Conservation (phyloP, 345 rosid species). For the Eucalyptus curtisii region DNA sequence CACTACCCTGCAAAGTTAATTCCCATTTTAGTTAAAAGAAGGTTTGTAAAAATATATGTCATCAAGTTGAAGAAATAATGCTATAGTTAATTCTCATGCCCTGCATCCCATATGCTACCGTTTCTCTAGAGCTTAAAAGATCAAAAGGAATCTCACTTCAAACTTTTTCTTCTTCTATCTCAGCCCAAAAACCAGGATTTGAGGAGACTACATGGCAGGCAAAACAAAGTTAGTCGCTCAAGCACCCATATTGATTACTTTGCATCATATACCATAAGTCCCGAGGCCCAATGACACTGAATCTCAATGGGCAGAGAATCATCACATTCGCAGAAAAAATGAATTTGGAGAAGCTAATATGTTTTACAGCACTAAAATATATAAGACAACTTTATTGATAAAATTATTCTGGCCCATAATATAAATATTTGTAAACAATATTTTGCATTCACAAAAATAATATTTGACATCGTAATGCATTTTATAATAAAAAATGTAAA, state of each 20-base stretch:
- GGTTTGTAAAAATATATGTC: not conserved
- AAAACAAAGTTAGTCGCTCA: not conserved
- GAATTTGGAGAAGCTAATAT: not conserved
- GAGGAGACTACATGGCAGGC: not conserved
- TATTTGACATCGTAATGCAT: not conserved
- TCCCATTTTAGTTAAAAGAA: not conserved
- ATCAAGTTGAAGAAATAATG: not conserved
- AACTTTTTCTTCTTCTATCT: not conserved
- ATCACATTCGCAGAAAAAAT: not conserved
- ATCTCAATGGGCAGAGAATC: not conserved
- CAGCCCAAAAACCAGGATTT: not conserved
- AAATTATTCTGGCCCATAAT: not conserved
- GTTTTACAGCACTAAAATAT: not conserved
- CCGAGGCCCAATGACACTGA: not conserved
- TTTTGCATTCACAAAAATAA: not conserved
- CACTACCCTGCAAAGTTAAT: constrained; percentile 24
- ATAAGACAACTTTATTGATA: not conserved
- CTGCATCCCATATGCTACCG: not conserved
- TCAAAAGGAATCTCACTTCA: not conserved
- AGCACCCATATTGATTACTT: not conserved
- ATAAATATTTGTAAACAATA: not conserved
- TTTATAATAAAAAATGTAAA: not conserved
- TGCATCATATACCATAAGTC: not conserved
- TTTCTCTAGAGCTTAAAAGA: not conserved
- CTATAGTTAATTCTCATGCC: not conserved